phyloP scores from a whole-genome alignment of 495 filamentous ascomycete species.

The Podospora comata region DNA sequence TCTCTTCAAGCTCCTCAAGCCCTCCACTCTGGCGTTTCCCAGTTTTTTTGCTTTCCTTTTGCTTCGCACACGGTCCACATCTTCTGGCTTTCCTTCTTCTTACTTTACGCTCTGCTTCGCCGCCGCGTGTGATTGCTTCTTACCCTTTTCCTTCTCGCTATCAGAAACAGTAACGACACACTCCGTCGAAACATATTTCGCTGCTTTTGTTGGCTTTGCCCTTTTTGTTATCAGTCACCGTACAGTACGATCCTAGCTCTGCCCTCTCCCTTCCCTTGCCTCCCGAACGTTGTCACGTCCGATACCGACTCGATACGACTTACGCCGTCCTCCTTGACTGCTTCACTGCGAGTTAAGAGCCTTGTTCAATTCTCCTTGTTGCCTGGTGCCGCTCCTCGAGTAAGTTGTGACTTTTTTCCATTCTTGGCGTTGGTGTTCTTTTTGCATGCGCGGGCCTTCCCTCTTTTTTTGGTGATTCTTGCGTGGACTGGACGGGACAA shows the following conservation, averaged over 20 bases:
- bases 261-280: background rate
- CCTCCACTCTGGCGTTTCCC: conserved; percentile 24
- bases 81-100: conserved; percentile 25
- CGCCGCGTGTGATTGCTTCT: conserved; percentile 15
- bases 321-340: conserved; percentile 16
- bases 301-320: background rate
- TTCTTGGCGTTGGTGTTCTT: background rate
- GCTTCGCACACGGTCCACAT: conserved; percentile 27
- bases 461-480: background rate
- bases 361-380: conserved; percentile 16
- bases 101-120: conserved; percentile 20
- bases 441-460: background rate
- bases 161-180: conserved; percentile 21
- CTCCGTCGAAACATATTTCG: conserved; percentile 29
- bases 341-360: conserved; percentile 10
- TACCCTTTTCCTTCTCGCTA: conserved; percentile 16
- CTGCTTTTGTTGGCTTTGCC: conserved; percentile 19
- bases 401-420: conserved; percentile 14
- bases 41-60: conserved; percentile 26
- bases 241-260: conserved; percentile 7
- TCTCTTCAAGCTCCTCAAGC: conserved; percentile 14
- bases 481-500: background rate
- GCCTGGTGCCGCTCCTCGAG: conserved; percentile 16
- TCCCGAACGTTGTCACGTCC: background rate
- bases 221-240: background rate